Conservation (phyloP, 2,329 filamentous ascomycete species). For the Fusarium verticillioides region DNA sequence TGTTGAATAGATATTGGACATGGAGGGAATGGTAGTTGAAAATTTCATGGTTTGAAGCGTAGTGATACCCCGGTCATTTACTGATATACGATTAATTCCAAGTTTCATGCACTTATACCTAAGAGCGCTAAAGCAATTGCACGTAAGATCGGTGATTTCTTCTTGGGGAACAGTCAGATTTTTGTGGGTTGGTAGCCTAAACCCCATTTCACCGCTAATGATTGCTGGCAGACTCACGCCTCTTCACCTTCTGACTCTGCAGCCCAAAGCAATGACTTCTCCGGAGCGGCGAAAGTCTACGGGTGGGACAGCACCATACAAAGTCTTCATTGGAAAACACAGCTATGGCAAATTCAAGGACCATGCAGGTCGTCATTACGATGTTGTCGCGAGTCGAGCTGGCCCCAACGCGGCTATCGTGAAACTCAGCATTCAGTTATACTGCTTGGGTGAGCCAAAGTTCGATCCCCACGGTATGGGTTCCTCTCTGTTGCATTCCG, state of each 20-base stretch:
- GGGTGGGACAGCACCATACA: not conserved
- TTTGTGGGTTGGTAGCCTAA: not conserved
- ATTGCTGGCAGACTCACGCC: not conserved
- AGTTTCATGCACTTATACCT: too few relatives aligned
- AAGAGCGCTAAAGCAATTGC: not conserved
- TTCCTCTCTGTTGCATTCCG: not conserved
- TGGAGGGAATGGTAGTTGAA: not conserved
- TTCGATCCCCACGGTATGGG: not conserved
- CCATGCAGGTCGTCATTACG: conserved; percentile 7
- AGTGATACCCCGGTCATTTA: not conserved
- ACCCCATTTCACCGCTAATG: not conserved
- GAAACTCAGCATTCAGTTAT: conserved; percentile 31
- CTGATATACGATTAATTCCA: too few relatives aligned
- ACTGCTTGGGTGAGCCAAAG: conserved; percentile 6
- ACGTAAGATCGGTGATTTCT: not conserved
- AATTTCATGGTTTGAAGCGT: not conserved
- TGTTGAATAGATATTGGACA: not conserved
- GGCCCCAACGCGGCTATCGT: not conserved
- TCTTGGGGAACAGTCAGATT: not conserved
- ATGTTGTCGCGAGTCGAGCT: not conserved
- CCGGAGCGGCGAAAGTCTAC: not conserved
- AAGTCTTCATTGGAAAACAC: not conserved
- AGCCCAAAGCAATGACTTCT: not conserved
- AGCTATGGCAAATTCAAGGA: conserved; percentile 50
- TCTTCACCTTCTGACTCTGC: not conserved